phyloP scores from a whole-genome alignment of 2,329 filamentous ascomycete species.

The Onygenales sp. region DNA sequence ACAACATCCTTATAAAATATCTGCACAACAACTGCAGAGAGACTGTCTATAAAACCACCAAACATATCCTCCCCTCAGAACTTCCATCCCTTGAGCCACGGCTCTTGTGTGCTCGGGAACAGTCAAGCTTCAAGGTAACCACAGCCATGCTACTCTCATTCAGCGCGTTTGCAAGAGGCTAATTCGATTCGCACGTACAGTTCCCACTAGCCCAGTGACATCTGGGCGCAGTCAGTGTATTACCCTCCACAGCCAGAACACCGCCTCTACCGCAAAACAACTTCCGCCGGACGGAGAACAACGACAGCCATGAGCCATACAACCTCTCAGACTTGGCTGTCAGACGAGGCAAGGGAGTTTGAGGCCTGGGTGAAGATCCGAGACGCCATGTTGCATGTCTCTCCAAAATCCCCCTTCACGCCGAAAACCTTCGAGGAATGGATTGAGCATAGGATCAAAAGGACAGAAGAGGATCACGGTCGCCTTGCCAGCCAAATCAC shows the following conservation, averaged over 20 bases:
- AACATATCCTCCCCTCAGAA: not conserved
- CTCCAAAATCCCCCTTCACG: slow-evolving; percentile 18
- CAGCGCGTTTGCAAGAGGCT: not conserved
- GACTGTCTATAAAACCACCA: not conserved
- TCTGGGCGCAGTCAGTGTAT: not conserved
- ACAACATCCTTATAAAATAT: not conserved
- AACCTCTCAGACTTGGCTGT: slow-evolving; percentile 22
- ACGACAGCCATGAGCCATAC: slow-evolving; percentile 13
- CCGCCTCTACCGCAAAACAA: not conserved
- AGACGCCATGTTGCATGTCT: slow-evolving; percentile 14
- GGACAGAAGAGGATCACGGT: slow-evolving; percentile 9
- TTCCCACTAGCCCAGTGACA: not conserved
- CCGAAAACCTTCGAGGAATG: slow-evolving; percentile 17
- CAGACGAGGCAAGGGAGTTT: slow-evolving; percentile 15
- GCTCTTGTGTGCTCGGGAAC: not conserved
- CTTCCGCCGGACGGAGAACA: not conserved
- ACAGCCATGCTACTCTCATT: not conserved
- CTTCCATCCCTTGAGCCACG: not conserved
- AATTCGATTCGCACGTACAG: not conserved
- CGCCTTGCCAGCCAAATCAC: slow-evolving; percentile 7
- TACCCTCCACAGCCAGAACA: not conserved
- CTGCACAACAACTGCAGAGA: not conserved
- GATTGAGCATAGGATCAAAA: slow-evolving; percentile 13
- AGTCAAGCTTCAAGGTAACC: not conserved
- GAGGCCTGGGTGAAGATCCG: slow-evolving; percentile 18